Conservation (phyloP, 805 yeast genomes). For the Candida awuae region DNA sequence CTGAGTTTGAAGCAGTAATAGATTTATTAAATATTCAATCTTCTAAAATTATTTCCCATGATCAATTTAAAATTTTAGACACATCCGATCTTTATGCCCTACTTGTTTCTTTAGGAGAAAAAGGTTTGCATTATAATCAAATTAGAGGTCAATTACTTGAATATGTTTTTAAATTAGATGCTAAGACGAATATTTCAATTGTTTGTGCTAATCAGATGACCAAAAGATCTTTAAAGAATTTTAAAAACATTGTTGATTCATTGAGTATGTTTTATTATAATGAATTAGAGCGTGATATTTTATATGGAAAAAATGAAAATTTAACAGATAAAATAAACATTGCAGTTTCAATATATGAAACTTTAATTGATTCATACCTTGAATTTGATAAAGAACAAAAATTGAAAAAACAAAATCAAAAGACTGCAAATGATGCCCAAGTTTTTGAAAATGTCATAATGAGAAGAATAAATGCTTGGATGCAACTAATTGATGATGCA, state of each 20-base stretch:
- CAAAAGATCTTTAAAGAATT: slow-evolving; percentile 14
- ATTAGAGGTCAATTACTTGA: slow-evolving; percentile 22
- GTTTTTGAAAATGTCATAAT: slow-evolving; percentile 33
- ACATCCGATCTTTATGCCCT: slow-evolving; percentile 14
- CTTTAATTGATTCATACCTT: slow-evolving; percentile 37
- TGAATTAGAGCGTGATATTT: slow-evolving; percentile 8
- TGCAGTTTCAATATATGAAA: slow-evolving; percentile 35
- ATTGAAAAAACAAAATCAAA: slow-evolving; percentile 16
- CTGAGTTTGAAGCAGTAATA: slow-evolving; percentile 22
- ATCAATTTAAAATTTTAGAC: slow-evolving; percentile 16
- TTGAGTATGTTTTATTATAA: slow-evolving; percentile 21
- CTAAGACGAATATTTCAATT: not conserved
- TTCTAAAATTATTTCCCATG: slow-evolving; percentile 7
- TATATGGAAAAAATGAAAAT: not conserved
- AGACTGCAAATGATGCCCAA: slow-evolving; percentile 6
- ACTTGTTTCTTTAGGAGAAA: too few species aligned
- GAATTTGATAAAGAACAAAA: slow-evolving; percentile 22
- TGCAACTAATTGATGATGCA: slow-evolving; percentile 27
- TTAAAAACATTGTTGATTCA: slow-evolving; percentile 23
- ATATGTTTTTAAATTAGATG: slow-evolving; percentile 15
- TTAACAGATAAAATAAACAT: slow-evolving; percentile 11
- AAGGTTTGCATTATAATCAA: slow-evolving; percentile 22
- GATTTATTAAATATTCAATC: slow-evolving; percentile 23
- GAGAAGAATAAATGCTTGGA: slow-evolving; percentile 45
- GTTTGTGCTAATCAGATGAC: not conserved